A percentile compares a stretch with the other conserved stretches of the same genome.
phyloP scores from a whole-genome alignment of 768 basidiomycete genomes.

The Naganishia vishniacii region DNA sequence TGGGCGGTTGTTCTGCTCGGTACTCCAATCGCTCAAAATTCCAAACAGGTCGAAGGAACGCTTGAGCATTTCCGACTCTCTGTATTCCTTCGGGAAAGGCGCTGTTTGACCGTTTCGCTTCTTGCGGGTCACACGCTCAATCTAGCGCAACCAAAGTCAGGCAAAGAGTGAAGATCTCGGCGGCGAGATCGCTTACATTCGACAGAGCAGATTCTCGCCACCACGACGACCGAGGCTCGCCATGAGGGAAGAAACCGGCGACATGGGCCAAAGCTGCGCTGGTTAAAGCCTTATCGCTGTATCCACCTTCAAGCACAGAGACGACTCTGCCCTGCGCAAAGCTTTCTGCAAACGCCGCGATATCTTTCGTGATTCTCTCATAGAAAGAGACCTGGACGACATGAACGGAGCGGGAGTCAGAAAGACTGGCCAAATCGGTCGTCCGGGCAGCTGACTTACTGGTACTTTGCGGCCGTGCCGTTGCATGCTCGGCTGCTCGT shows the following conservation, averaged over 20 bases:
- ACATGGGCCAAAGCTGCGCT: constrained; percentile 81
- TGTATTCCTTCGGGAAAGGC: constrained; percentile 10
- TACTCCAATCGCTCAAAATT: constrained; percentile 2
- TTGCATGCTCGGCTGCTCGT: constrained; percentile 86
- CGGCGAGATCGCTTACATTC: constrained; percentile 1
- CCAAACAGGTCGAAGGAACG: constrained; percentile 19
- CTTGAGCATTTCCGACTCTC: neutral
- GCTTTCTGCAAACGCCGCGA: constrained; percentile 59
- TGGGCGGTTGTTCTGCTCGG: neutral
- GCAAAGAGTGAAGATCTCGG: too few species aligned
- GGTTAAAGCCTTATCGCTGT: constrained; percentile 78
- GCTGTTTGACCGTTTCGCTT: constrained; percentile 11
- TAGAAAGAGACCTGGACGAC: constrained; percentile 69
- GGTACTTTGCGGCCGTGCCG: constrained; percentile 86
- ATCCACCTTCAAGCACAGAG: constrained; percentile 91
- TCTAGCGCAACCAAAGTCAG: neutral
- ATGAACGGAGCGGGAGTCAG: neutral
- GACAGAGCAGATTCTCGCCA: constrained; percentile 13
- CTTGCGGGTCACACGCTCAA: constrained; percentile 10
- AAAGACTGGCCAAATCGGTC: neutral
- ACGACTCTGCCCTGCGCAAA: constrained; percentile 67
- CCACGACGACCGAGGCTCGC: neutral
- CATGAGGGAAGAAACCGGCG: constrained; percentile 55
- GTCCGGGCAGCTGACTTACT: constrained; percentile 27
- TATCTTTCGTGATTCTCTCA: constrained; percentile 71